phyloP scores from a whole-genome alignment of 202 grass and related monocot genomes.

The Dendrocalamus latiflorus region DNA sequence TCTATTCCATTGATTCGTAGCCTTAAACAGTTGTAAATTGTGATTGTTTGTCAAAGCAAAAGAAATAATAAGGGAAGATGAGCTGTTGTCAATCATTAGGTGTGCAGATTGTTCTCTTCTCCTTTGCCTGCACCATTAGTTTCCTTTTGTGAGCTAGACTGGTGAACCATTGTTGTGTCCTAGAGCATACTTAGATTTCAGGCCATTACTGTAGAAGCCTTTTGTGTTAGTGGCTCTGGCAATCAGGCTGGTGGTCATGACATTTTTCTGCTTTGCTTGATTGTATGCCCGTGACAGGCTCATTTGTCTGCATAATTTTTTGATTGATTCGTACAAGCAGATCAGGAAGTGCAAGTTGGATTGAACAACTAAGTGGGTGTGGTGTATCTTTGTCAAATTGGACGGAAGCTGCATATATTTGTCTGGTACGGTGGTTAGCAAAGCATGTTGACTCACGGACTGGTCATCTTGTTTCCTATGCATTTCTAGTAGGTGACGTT shows the following conservation, averaged over 20 bases:
- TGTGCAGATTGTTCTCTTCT: conserved; percentile 16
- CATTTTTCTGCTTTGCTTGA: not conserved
- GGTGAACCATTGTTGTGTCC: not conserved
- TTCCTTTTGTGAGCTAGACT: conserved; percentile 19
- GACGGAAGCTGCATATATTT: not conserved
- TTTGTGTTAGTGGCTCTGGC: not conserved
- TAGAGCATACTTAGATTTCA: conserved; percentile 7
- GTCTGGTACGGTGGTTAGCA: not conserved
- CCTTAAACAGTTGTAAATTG: conserved; percentile 55
- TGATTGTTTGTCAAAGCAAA: conserved; percentile 43
- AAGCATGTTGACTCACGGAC: not conserved
- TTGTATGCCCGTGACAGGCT: not conserved
- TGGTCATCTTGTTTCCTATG: not conserved
- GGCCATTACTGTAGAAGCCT: not conserved
- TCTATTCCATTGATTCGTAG: conserved; percentile 49
- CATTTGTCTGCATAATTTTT: not conserved
- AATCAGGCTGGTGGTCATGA: not conserved
- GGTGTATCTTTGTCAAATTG: not conserved
- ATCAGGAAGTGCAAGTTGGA: not conserved
- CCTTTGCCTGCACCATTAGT: not conserved
- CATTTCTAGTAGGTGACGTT: not conserved
- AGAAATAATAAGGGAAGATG: conserved; percentile 36
- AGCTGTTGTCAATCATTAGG: conserved; percentile 25
- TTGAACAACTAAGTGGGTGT: not conserved
- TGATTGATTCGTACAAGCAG: not conserved